Evolutionary conservation across 106 monocot species (phyloP).

Genomic region (Iris macrosiphon): DNA sequence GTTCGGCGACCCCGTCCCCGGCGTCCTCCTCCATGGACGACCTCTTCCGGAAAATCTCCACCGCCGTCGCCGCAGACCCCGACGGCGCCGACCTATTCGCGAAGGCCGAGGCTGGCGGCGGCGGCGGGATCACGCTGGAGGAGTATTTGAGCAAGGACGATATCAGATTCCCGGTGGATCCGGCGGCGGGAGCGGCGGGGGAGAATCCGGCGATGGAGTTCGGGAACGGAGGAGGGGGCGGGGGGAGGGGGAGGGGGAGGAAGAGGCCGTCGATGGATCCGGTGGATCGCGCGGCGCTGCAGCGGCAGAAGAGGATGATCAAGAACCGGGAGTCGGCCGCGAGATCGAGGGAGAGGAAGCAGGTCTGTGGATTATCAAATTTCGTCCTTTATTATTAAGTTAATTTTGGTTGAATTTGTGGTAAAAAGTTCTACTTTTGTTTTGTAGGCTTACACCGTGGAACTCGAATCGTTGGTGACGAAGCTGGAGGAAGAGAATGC

Average conservation of each 20-base stretch:
- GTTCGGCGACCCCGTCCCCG: too few species aligned
- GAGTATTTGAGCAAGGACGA: conserved; percentile 5
- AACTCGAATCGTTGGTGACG: conserved; percentile 25
- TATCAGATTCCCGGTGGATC: conserved; percentile 1
- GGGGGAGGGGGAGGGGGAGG: conserved; percentile 18
- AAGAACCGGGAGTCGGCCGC: conserved; percentile 79
- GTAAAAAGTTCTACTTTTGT: not conserved
- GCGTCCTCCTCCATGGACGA: too few species aligned
- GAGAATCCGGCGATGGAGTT: conserved; percentile 6
- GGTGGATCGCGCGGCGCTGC: conserved; percentile 30
- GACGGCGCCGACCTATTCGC: too few species aligned
- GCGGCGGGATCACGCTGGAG: conserved; percentile 4
- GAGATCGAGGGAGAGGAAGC: conserved; percentile 70
- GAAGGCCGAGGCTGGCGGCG: too few species aligned
- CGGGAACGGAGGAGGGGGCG: conserved; percentile 11
- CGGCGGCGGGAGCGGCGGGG: conserved; percentile 2
- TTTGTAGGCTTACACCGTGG: conserved; percentile 37
- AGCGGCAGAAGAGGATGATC: conserved; percentile 80
- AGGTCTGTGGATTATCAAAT: conserved; percentile 32
- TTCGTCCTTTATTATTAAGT: not conserved
- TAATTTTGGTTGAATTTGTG: not conserved
- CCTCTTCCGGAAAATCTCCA: too few species aligned
- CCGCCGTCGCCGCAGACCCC: too few species aligned
- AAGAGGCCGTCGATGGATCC: conserved; percentile 33
- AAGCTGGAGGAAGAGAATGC: conserved; percentile 32